These are phyloP conservation scores for Carpinus viminea DNA, from an alignment of 306 rosid species.

Conservation along the genomic window DNA sequence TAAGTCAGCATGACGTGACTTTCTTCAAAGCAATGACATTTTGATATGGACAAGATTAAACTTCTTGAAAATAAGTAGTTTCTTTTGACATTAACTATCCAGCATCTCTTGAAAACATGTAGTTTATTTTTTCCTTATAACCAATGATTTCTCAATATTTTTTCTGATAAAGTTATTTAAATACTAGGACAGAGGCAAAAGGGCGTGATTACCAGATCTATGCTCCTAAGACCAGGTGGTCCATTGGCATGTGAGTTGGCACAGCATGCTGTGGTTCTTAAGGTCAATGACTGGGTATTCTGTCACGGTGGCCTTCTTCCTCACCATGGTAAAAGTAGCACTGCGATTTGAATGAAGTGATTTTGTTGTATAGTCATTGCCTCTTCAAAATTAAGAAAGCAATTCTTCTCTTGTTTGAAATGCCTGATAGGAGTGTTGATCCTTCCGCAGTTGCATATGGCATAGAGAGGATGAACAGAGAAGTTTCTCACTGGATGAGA, in stretches of 20 bases:
- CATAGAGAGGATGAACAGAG: constrained; percentile 77
- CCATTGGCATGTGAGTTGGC: constrained; percentile 76
- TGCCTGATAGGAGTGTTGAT: constrained; percentile 36
- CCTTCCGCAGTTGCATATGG: constrained; percentile 73
- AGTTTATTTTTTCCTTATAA: constrained; percentile 1
- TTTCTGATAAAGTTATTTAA: constrained; percentile 47
- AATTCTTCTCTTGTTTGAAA: constrained; percentile 23
- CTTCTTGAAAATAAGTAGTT: too few species aligned
- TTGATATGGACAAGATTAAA: background rate
- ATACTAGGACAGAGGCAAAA: constrained; percentile 93
- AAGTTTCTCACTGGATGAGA: constrained; percentile 91
- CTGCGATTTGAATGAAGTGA: constrained; percentile 9
- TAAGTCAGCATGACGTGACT: background rate
- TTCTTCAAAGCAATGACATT: constrained; percentile 2
- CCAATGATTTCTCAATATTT: constrained; percentile 21
- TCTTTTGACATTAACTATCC: background rate
- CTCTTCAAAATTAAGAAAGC: constrained; percentile 25
- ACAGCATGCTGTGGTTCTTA: constrained; percentile 73
- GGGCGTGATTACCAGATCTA: constrained; percentile 83
- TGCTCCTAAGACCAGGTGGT: constrained; percentile 87
- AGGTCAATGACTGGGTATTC: constrained; percentile 96
- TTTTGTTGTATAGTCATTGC: constrained; percentile 15
- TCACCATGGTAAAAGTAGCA: constrained; percentile 74
- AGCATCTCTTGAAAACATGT: background rate
- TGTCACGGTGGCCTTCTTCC: constrained; percentile 99